These are phyloP conservation scores for Astrothelium subdiscretum DNA, from an alignment of 495 filamentous ascomycete genomes.

Conservation along the genomic window DNA sequence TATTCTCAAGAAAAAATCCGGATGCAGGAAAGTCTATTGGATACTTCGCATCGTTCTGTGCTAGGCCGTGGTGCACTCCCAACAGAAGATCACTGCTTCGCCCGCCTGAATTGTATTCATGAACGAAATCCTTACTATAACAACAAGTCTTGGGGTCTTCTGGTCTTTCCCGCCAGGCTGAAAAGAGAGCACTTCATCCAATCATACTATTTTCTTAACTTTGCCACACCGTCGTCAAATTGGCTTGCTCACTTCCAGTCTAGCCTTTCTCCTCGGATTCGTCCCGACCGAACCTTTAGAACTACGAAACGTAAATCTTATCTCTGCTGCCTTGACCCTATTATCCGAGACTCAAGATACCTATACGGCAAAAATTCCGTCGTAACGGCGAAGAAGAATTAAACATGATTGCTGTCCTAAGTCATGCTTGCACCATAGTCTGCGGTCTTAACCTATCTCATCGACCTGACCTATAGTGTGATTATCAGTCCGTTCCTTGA, in stretches of 20 bases:
- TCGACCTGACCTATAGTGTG: background rate
- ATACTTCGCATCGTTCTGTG: too few species aligned
- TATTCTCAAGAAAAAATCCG: background rate
- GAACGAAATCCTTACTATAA: background rate
- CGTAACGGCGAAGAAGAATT: background rate
- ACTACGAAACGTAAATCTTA: background rate
- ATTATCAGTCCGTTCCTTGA: background rate
- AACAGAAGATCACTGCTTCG: background rate
- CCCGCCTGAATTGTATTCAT: background rate
- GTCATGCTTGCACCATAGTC: too few species aligned
- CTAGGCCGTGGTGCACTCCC: background rate
- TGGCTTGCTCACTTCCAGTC: background rate
- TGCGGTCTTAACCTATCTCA: too few species aligned
- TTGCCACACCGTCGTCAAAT: background rate
- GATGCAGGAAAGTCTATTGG: too few species aligned
- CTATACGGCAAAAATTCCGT: background rate
- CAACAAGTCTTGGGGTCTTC: background rate
- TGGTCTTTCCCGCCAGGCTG: background rate
- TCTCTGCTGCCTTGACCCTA: background rate
- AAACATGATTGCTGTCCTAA: background rate
- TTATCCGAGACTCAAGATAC: background rate
- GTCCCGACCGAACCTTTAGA: background rate
- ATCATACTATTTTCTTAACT: background rate
- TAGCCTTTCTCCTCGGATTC: background rate
- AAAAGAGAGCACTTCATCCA: background rate